These are phyloP conservation scores for Cryptosporidium sp. DNA, from an alignment of 169 alveolate species.

Conservation along the genomic window DNA sequence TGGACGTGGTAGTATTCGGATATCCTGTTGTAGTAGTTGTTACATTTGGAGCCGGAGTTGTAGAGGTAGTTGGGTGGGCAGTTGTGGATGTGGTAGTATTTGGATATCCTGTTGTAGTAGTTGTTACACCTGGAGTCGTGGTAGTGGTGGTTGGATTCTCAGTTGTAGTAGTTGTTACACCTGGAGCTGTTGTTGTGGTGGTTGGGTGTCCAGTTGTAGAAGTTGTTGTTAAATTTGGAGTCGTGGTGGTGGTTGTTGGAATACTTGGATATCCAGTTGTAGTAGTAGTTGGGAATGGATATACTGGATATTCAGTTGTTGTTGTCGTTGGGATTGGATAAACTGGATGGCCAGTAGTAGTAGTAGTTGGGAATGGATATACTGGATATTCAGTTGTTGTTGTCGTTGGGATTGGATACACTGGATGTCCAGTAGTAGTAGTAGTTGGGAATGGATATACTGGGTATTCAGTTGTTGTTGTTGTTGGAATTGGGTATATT, in stretches of 20 bases:
- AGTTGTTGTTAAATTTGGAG: not conserved
- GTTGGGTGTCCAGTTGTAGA: conserved; percentile 1
- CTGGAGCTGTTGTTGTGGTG: not conserved
- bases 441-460: not conserved
- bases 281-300: conserved; percentile 30
- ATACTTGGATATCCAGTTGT: not conserved
- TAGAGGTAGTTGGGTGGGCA: not conserved
- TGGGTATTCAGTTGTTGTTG: not conserved
- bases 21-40: not conserved
- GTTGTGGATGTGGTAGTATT: conserved; percentile 1
- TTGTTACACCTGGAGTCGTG: not conserved
- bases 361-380: conserved; percentile 7
- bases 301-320: conserved; percentile 7
- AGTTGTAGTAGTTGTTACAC: not conserved
- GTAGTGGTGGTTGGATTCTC: not conserved
- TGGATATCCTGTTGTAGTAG: not conserved
- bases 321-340: not conserved
- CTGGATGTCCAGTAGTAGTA: not conserved
- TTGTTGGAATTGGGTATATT: not conserved
- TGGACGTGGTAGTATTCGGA: conserved; percentile 1
- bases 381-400: not conserved
- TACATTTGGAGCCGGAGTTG: too few species aligned
- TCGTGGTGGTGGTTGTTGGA: conserved; percentile 21
- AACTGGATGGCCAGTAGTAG: not conserved
- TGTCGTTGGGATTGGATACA: not conserved